Evolutionary conservation across 75 land plant species (phyloP).

Genomic region (Cupressus sempervirens): DNA sequence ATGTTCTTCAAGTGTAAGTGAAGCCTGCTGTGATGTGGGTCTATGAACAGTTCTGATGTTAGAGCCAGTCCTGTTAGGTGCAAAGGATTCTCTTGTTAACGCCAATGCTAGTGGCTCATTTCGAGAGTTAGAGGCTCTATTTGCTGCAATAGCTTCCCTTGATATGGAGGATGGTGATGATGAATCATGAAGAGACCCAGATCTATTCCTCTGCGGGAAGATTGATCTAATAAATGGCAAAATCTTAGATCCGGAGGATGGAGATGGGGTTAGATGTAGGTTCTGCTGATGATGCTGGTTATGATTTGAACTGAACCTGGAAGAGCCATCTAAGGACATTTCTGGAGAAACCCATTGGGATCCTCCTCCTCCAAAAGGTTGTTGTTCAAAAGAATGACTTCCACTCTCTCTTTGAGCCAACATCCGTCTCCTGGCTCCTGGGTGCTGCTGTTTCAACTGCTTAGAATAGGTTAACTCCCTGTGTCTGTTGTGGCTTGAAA

Average conservation of each 20-base stretch:
- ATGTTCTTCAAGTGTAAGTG: slow-evolving; percentile 32
- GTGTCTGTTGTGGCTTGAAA: slow-evolving; percentile 14
- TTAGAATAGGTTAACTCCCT: background rate
- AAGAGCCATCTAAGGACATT: background rate
- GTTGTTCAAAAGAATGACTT: slow-evolving; percentile 4
- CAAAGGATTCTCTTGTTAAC: slow-evolving; percentile 1
- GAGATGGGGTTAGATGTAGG: slow-evolving; percentile 6
- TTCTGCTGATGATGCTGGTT: slow-evolving; percentile 6
- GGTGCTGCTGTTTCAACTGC: slow-evolving; percentile 12
- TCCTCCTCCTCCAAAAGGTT: slow-evolving; percentile 1
- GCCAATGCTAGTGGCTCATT: background rate
- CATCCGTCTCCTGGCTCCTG: slow-evolving; percentile 9
- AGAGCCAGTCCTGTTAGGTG: background rate
- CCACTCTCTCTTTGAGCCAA: slow-evolving; percentile 9
- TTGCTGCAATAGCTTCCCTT: slow-evolving; percentile 7
- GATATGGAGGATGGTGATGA: background rate
- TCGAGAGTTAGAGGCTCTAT: background rate
- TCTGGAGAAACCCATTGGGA: slow-evolving; percentile 12
- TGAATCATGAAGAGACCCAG: slow-evolving; percentile 8
- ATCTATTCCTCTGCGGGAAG: slow-evolving; percentile 10
- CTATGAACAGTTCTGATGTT: slow-evolving; percentile 6
- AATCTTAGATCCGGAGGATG: slow-evolving; percentile 14
- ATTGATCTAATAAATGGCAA: slow-evolving; percentile 12
- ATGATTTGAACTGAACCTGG: slow-evolving; percentile 14
- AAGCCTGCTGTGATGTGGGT: slow-evolving; percentile 16